phyloP scores from a whole-genome alignment of 345 rosid species.

The Brassica napus region Da-Ae NC_063434.1:3710501-3711000 shows the following conservation, averaged over 20 bases:
- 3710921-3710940: constrained; percentile 64
- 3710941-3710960: constrained; percentile 86
- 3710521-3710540: constrained; percentile 46
- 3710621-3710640: constrained; percentile 74
- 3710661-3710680: constrained; percentile 81
- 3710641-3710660: constrained; percentile 67
- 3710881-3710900: constrained; percentile 7
- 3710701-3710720: constrained; percentile 59
- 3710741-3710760: constrained; percentile 57
- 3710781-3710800: constrained; percentile 69
- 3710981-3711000: constrained; percentile 69
- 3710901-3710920: constrained; percentile 2
- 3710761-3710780: constrained; percentile 76
- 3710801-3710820: constrained; percentile 62
- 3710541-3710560: constrained; percentile 35
- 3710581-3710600: constrained; percentile 71
- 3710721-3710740: constrained; percentile 23
- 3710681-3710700: constrained; percentile 86
- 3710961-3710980: constrained; percentile 84
- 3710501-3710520: constrained; percentile 58
- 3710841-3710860: constrained; percentile 52
- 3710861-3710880: neutral
- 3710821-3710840: constrained; percentile 59
- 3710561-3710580: constrained; percentile 39
- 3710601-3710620: constrained; percentile 65